Conservation (phyloP, 805 yeast genomes). For the Yarrowia sp. region DNA sequence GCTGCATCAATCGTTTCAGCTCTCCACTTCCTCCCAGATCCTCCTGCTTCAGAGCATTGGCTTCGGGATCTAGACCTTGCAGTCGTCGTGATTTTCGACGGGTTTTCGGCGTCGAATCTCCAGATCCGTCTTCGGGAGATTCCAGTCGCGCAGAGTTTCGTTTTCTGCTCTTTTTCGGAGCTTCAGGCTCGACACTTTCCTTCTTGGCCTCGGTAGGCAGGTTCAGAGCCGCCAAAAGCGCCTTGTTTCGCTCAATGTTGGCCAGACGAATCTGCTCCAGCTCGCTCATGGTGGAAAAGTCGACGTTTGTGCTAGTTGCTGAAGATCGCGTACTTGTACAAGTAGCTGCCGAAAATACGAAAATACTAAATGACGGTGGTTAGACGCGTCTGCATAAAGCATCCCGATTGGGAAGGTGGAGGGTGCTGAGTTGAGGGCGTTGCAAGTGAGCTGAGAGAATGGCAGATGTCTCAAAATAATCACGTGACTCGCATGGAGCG, state of each 20-base stretch:
- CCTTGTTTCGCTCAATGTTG: conserved; percentile 78
- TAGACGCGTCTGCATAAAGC: conserved; percentile 20
- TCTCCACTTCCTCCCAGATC: conserved; percentile 47
- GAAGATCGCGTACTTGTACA: not conserved
- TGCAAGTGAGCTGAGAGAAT: not conserved
- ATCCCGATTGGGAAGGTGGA: not conserved
- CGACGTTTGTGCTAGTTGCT: not conserved
- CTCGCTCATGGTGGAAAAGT: conserved; percentile 43
- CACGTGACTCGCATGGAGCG: not conserved
- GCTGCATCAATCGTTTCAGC: conserved; percentile 44
- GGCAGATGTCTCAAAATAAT: not conserved
- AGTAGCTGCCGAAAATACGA: no score
- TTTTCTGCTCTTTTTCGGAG: conserved; percentile 44
- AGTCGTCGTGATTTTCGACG: conserved; percentile 78
- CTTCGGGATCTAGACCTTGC: conserved; percentile 72
- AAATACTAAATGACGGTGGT: conserved; percentile 19
- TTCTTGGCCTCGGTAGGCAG: conserved; percentile 58
- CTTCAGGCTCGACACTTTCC: conserved; percentile 55
- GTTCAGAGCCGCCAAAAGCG: conserved; percentile 72
- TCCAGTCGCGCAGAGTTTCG: conserved; percentile 41
- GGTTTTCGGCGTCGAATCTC: conserved; percentile 52
- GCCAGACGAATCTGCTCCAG: conserved; percentile 49
- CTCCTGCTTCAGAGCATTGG: conserved; percentile 53
- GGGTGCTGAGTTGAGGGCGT: not conserved
- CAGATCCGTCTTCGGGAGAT: conserved; percentile 47